Conservation (phyloP, 2,329 filamentous ascomycete genomes). For the Ophiostoma populinum region DNA sequence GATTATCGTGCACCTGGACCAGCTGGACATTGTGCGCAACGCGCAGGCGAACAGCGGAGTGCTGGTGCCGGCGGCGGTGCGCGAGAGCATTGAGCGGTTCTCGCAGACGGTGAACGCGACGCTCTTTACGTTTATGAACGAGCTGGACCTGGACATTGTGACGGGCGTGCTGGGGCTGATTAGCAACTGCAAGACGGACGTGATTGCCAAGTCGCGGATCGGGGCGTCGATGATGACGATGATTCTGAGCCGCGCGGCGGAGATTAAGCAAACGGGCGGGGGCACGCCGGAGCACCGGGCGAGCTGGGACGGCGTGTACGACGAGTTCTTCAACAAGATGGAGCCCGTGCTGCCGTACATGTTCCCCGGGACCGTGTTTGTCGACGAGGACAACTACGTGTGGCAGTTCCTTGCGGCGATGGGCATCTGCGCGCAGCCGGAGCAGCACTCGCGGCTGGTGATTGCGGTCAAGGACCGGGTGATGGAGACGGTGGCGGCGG, state of each 20-base stretch:
- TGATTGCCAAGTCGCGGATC: constrained; percentile 73
- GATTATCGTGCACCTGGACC: constrained; percentile 84
- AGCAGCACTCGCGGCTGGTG: constrained; percentile 88
- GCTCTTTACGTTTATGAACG: constrained; percentile 76
- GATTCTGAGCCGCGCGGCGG: constrained; percentile 82
- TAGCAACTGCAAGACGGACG: constrained; percentile 64
- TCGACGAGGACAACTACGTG: constrained; percentile 85
- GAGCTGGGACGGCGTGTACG: constrained; percentile 72
- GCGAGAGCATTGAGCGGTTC: constrained; percentile 88
- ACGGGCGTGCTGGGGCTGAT: constrained; percentile 78
- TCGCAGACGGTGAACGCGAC: constrained; percentile 75
- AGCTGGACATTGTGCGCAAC: constrained; percentile 73
- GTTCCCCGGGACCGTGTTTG: constrained; percentile 82
- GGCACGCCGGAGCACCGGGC: constrained; percentile 58
- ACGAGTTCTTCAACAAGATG: constrained; percentile 68
- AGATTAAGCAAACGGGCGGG: constrained; percentile 66
- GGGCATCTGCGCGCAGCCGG: constrained; percentile 79
- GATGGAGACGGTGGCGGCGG: constrained; percentile 80
- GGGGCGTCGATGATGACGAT: constrained; percentile 84
- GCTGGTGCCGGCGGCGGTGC: constrained; percentile 31
- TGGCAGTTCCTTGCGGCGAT: constrained; percentile 96
- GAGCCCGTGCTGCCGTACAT: constrained; percentile 71
- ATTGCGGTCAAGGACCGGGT: constrained; percentile 95
- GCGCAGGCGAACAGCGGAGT: constrained; percentile 52
- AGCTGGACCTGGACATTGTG: constrained; percentile 79